Base-by-base conservation (phyloP, 1,284 basidiomycete species). In the Ceratobasidium papillatum region DNA sequence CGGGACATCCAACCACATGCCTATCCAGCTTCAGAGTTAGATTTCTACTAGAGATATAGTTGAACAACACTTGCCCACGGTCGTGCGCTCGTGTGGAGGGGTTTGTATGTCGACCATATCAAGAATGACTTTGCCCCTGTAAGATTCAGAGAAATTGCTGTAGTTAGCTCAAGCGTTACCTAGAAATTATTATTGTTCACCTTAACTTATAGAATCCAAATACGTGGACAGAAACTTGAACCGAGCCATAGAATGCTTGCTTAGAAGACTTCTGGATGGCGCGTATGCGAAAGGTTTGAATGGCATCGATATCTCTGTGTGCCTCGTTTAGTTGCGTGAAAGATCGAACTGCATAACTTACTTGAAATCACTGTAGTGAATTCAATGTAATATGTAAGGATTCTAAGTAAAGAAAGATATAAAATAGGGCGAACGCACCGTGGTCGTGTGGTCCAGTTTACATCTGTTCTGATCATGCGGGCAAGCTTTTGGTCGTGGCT, bases 1-100 rank as follows among this genome's bases (percentile, higher is more conserved):
- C 0, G 94, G 93, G 0, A 96, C 85, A 79, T 97, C 94, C 32
- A 97, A 84, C 95, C 95, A 97, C 77, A 94, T 85, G 1, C 95
- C 95, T 72, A 17, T 14, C 3, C 34, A 36, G 11, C n/a, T 12
- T 25, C 56, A 22, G 30, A 19, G 17, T 27, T 12, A 19, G 17
- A 14, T 11, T 27, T 7, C 4, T 36, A 45, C n/a, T 14, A 45
- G 12, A 45, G 7, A 51, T 32, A 22, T 43, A 5, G 22, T 17
- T 22, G 11, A 51, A 34, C 34, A 45, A 9, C 3, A 36, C 34
- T 58, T 61, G 49, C 68, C 68, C 0, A 87, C 89, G 0, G 92
- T 90, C 73, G 90, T 87, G 22, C 90, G 89, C 77, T 93, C 87
- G 85, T 92, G 95, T 0, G 93, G 88, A 0, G 91, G 91, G 19